Percentiles rank a stretch among this genome's conserved stretches.
These are phyloP conservation scores for Fusarium pseudonygamai DNA, from an alignment of 2,329 filamentous ascomycete genomes.

Conservation along the genomic window DNA sequence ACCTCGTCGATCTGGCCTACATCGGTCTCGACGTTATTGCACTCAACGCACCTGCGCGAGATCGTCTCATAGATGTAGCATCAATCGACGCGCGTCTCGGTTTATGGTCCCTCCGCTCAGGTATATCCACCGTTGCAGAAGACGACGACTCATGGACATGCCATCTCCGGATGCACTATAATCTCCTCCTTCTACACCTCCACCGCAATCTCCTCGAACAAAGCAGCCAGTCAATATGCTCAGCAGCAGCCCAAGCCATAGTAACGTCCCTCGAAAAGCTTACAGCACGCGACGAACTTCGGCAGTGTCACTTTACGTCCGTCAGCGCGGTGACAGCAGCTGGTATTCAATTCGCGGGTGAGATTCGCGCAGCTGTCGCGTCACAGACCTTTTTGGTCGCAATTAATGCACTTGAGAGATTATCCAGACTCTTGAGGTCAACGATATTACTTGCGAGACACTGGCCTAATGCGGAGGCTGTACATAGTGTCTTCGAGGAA, in stretches of 20 bases:
- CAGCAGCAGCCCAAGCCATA: conserved; percentile 39
- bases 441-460: conserved; percentile 28
- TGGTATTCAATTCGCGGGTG: conserved; percentile 36
- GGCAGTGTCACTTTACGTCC: conserved; percentile 40
- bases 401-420: conserved; percentile 34
- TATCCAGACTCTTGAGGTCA: conserved; percentile 28
- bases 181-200: conserved; percentile 36
- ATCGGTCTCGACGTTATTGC: conserved; percentile 38
- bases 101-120: conserved; percentile 37
- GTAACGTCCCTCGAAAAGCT: conserved; percentile 38
- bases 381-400: conserved; percentile 33
- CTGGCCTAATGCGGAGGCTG: conserved; percentile 41
- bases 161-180: conserved; percentile 41
- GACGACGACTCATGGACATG: conserved; percentile 35
- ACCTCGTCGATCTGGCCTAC: conserved; percentile 36
- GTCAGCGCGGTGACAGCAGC: conserved; percentile 40
- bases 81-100: conserved; percentile 39
- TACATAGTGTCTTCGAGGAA: conserved; percentile 42
- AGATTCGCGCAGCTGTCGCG: conserved; percentile 35
- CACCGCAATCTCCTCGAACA: conserved; percentile 32
- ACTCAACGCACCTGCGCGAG: conserved; percentile 31
- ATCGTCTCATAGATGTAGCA: conserved; percentile 26
- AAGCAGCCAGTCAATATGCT: conserved; percentile 38
- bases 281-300: conserved; percentile 26
- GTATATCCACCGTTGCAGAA: conserved; percentile 38